Evolutionary conservation across 2,329 filamentous ascomycete genomes (phyloP).

Genomic region (Colletotrichum endophyticum): DNA sequence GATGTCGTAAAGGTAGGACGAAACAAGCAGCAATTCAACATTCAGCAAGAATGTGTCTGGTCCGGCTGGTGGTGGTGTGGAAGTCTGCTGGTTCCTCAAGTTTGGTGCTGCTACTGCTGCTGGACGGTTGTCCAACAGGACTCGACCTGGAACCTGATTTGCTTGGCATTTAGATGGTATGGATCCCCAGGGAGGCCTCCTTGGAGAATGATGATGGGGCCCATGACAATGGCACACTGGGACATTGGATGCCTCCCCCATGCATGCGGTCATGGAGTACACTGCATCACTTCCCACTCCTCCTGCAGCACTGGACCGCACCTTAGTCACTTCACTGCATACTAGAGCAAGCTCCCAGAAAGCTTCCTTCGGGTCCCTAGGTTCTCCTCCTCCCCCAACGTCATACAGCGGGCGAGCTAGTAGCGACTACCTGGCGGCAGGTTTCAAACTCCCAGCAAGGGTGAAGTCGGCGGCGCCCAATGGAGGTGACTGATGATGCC

Average conservation of each 20-base stretch:
- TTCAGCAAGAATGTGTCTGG: not conserved
- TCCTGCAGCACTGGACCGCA: not conserved
- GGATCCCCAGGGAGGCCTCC: not conserved
- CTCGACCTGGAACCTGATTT: not conserved
- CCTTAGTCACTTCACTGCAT: not conserved
- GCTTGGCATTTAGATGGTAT: not conserved
- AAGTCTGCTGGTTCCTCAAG: not conserved
- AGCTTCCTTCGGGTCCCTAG: not conserved
- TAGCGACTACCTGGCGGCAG: not conserved
- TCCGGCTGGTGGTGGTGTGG: not conserved
- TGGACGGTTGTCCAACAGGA: not conserved
- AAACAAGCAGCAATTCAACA: not conserved
- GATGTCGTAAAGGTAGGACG: constrained; percentile 2
- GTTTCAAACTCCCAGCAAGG: constrained; percentile 8
- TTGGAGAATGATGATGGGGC: not conserved
- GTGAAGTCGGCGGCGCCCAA: not conserved
- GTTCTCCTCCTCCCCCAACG: not conserved
- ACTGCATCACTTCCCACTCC: not conserved
- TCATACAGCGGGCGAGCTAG: constrained; percentile 13
- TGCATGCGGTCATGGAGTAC: not conserved
- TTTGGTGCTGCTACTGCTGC: not conserved
- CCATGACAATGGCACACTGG: not conserved
- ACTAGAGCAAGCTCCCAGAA: not conserved
- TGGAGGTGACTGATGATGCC: not conserved
- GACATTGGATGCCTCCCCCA: not conserved